These are phyloP conservation scores for Coprinopsis marcescibilis DNA, from an alignment of 768 basidiomycete species.

Conservation along the genomic window DNA sequence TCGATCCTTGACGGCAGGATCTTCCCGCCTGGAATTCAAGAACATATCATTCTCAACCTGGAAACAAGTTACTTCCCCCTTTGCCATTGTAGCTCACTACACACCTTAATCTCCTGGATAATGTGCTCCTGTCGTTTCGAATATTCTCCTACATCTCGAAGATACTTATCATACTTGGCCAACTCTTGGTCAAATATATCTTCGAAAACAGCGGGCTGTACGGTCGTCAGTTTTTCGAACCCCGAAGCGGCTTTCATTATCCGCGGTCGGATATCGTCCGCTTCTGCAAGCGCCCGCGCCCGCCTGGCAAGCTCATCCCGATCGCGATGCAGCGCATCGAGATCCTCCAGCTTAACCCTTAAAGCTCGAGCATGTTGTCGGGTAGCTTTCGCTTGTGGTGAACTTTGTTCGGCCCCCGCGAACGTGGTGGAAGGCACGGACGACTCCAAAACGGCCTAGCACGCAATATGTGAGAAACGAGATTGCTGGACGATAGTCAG, in stretches of 20 bases:
- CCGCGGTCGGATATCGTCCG: constrained; percentile 68
- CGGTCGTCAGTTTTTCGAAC: constrained; percentile 61
- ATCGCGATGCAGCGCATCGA: constrained; percentile 64
- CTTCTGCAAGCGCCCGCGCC: constrained; percentile 52
- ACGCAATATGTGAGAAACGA: background rate
- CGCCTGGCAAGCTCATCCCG: constrained; percentile 60
- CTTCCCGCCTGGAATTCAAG: constrained; percentile 70
- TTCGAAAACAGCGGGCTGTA: constrained; percentile 85
- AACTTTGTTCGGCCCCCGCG: constrained; percentile 23
- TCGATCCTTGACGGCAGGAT: constrained; percentile 70
- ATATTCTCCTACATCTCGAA: constrained; percentile 50
- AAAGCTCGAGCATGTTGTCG: constrained; percentile 63
- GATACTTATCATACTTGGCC: constrained; percentile 73
- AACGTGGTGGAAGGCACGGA: constrained; percentile 63
- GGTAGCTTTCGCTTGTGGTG: constrained; percentile 41
- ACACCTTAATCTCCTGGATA: constrained; percentile 64
- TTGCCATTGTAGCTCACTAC: constrained; percentile 14
- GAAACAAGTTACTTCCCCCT: background rate
- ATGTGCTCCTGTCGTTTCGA: constrained; percentile 60
- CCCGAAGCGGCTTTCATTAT: constrained; percentile 62
- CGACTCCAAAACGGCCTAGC: constrained; percentile 58
- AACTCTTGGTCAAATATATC: constrained; percentile 74
- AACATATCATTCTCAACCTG: constrained; percentile 66
- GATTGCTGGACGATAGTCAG: no score
- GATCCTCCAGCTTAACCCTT: constrained; percentile 68